A percentile compares a stretch with the other conserved stretches of the same genome.
phyloP scores from a whole-genome alignment of 1,284 basidiomycete genomes.

The Neonothopanus nambi region DNA sequence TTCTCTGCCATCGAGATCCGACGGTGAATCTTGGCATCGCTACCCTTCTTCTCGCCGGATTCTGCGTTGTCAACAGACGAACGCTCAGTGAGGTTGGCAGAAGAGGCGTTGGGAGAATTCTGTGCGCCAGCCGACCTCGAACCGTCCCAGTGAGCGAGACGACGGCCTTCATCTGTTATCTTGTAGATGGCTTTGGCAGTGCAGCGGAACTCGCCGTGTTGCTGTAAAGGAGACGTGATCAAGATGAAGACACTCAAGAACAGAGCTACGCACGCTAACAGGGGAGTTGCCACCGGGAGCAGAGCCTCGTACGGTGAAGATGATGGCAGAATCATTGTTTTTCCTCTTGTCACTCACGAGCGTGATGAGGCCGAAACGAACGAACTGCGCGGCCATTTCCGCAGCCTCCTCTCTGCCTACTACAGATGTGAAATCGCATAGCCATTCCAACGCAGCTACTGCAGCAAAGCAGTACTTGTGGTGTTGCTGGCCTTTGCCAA shows the following conservation, averaged over 20 bases:
- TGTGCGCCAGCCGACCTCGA: constrained; percentile 33
- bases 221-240: constrained; percentile 41
- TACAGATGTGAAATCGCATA: constrained; percentile 96
- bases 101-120: constrained; percentile 66
- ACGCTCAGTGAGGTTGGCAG: constrained; percentile 59
- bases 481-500: constrained; percentile 45
- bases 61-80: constrained; percentile 44
- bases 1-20: constrained; percentile 80
- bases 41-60: constrained; percentile 36
- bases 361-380: constrained; percentile 88
- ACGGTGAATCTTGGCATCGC: constrained; percentile 71
- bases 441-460: constrained; percentile 90
- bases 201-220: constrained; percentile 93
- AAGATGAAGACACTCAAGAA: constrained; percentile 13
- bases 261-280: constrained; percentile 60
- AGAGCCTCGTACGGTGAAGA: constrained; percentile 86
- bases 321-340: constrained; percentile 85
- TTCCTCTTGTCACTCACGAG: constrained; percentile 88
- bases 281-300: constrained; percentile 72
- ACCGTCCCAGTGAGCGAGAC: constrained; percentile 81
- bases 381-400: constrained; percentile 97
- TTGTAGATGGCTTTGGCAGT: constrained; percentile 94
- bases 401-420: constrained; percentile 96
- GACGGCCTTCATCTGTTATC: constrained; percentile 88
- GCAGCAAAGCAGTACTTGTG: constrained; percentile 88